phyloP scores from a whole-genome alignment of 495 filamentous ascomycete genomes.

The Echria macrotheca region DNA sequence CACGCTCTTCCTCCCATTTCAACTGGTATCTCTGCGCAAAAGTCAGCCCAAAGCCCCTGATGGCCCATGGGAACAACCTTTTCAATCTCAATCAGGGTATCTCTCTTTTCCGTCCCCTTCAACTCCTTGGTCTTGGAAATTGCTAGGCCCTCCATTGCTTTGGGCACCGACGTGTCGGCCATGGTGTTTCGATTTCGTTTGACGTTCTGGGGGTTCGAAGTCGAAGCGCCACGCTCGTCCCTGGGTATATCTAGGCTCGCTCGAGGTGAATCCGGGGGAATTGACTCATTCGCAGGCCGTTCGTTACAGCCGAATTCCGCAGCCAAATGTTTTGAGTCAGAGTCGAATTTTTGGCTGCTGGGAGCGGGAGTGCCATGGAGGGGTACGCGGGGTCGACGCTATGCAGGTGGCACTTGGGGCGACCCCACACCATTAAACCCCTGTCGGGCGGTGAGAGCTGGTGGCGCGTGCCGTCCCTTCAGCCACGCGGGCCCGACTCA shows the following conservation, averaged over 20 bases:
- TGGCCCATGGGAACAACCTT: slow-evolving; percentile 36
- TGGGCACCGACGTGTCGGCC: slow-evolving; percentile 32
- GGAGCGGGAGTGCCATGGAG: not conserved
- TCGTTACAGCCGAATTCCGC: slow-evolving; percentile 4
- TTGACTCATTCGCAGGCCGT: slow-evolving; percentile 5
- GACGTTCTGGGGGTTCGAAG: not conserved
- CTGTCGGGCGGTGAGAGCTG: slow-evolving; percentile 1
- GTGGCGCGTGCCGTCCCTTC: not conserved
- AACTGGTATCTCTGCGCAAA: slow-evolving; percentile 64
- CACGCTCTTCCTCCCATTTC: slow-evolving; percentile 68
- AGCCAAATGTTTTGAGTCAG: slow-evolving; percentile 15
- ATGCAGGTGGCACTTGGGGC: not conserved
- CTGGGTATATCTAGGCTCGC: not conserved
- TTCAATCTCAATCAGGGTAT: slow-evolving; percentile 79
- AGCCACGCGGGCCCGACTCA: too few relatives aligned
- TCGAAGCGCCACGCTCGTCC: too few relatives aligned
- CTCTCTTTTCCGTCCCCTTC: slow-evolving; percentile 80
- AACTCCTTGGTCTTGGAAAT: slow-evolving; percentile 48
- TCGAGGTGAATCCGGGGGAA: not conserved
- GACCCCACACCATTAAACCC: not conserved
- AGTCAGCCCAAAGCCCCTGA: not conserved
- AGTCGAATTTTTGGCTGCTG: slow-evolving; percentile 12
- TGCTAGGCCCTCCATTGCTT: slow-evolving; percentile 30
- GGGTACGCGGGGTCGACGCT: slow-evolving; percentile 14
- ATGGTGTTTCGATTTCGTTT: slow-evolving; percentile 15